Percentiles rank a stretch among this genome's conserved stretches.
Evolutionary conservation across 2,329 filamentous ascomycete genomes (phyloP).

Genomic region (Cyclaneusma minus): DNA sequence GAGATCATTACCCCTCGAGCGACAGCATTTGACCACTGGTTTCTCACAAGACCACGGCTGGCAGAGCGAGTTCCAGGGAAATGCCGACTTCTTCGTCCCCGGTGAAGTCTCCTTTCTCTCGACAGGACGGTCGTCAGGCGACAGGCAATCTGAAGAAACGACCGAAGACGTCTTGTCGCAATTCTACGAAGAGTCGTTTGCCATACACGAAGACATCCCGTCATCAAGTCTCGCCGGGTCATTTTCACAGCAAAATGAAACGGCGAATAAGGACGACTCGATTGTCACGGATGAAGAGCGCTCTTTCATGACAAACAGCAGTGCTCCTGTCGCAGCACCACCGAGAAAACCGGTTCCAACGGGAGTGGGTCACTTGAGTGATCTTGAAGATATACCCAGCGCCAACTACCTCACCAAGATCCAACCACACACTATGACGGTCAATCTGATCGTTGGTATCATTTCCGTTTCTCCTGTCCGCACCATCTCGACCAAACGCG

Average conservation of each 20-base stretch:
- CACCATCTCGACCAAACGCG: slow-evolving; percentile 50
- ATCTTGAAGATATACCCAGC: slow-evolving; percentile 56
- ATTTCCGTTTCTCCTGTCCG: slow-evolving; percentile 56
- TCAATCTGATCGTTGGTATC: slow-evolving; percentile 68
- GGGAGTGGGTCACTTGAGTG: slow-evolving; percentile 31
- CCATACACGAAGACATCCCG: slow-evolving; percentile 47
- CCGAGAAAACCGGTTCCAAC: slow-evolving; percentile 7
- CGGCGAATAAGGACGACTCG: no score
- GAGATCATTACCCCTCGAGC: slow-evolving; percentile 36
- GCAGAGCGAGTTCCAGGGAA: slow-evolving; percentile 15
- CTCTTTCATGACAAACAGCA: slow-evolving; percentile 1
- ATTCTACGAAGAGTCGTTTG: slow-evolving; percentile 69
- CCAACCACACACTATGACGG: slow-evolving; percentile 64
- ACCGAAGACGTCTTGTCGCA: slow-evolving; percentile 30
- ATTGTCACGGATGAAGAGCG: no score
- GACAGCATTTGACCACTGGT: slow-evolving; percentile 30
- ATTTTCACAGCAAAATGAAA: no score
- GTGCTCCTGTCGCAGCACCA: no score
- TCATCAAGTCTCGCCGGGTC: no score
- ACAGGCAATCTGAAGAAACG: slow-evolving; percentile 6
- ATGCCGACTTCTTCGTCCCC: slow-evolving; percentile 32
- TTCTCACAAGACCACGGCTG: slow-evolving; percentile 33
- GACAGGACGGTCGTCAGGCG: slow-evolving; percentile 6
- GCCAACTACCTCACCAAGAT: slow-evolving; percentile 50
- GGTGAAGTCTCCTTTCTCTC: slow-evolving; percentile 20